A percentile compares a stretch with the other conserved stretches of the same genome.
phyloP scores from a whole-genome alignment of 2,329 filamentous ascomycete genomes.

The Aspergillus arachidicola region DNA sequence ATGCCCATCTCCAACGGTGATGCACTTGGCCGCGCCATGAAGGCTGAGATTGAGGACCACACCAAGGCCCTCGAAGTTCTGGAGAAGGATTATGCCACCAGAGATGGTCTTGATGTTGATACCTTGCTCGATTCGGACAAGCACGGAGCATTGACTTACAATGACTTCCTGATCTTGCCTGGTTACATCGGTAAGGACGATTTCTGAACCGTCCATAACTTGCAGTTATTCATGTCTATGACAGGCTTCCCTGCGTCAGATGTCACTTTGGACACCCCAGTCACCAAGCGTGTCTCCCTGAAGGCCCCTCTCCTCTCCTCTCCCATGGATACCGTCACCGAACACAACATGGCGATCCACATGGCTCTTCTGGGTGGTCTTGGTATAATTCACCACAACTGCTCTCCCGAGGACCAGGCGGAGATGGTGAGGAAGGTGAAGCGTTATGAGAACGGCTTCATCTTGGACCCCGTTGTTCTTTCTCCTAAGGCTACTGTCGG shows the following conservation, averaged over 20 bases:
- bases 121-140: constrained; percentile 88
- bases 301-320: constrained; percentile 98
- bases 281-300: constrained; percentile 93
- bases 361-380: constrained; percentile 61
- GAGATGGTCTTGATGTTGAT: constrained; percentile 84
- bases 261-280: constrained; percentile 82
- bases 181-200: constrained; percentile 79
- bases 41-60: constrained; percentile 68
- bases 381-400: constrained; percentile 98
- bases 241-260: constrained; percentile 85
- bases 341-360: constrained; percentile 99
- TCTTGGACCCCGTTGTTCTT: constrained; percentile 91
- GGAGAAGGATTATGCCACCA: constrained; percentile 71
- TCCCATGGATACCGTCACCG: constrained; percentile 99
- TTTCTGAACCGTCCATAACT: constrained; percentile 7
- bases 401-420: constrained; percentile 93
- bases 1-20: constrained; percentile 76
- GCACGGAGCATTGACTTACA: constrained; percentile 95
- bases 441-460: constrained; percentile 99
- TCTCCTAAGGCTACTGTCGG: constrained; percentile 83
- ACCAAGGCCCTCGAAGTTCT: constrained; percentile 77
- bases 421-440: constrained; percentile 99
- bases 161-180: constrained; percentile 95
- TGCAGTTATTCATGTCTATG: constrained; percentile 26
- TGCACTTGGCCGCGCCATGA: constrained; percentile 51